Conservation (phyloP, 495 filamentous ascomycete genomes). For the Geoglossum glabrum region DNA sequence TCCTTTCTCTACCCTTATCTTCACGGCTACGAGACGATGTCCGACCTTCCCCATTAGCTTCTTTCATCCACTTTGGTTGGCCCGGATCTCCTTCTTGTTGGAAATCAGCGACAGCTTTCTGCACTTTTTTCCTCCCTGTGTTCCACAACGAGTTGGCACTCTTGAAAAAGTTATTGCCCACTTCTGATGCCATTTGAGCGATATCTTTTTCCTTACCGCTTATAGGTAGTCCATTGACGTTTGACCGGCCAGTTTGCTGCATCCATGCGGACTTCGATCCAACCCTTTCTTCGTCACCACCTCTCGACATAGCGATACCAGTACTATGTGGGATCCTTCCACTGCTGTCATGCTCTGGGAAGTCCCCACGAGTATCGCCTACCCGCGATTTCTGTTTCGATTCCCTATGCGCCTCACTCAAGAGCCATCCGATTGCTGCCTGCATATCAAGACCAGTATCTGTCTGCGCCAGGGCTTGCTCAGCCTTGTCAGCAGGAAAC, state of each 20-base stretch:
- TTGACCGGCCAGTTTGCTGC: constrained; percentile 16
- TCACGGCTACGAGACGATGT: background rate
- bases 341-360: constrained; percentile 15
- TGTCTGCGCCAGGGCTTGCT: constrained; percentile 56
- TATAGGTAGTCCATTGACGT: constrained; percentile 10
- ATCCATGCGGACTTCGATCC: constrained; percentile 27
- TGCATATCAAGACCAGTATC: constrained; percentile 65
- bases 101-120: constrained; percentile 80
- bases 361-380: constrained; percentile 2
- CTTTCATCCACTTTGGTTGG: constrained; percentile 91
- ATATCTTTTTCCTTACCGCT: constrained; percentile 57
- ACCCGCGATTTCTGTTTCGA: constrained; percentile 35
- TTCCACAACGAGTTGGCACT: constrained; percentile 93
- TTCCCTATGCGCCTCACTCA: constrained; percentile 76
- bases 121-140: constrained; percentile 78
- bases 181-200: constrained; percentile 55
- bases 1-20: constrained; percentile 6
- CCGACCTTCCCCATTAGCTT: constrained; percentile 26
- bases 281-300: constrained; percentile 20
- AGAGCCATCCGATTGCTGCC: constrained; percentile 69
- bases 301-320: background rate
- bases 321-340: background rate
- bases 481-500: constrained; percentile 64
- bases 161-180: constrained; percentile 72
- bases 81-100: constrained; percentile 61